Evolutionary conservation across 1,284 basidiomycete genomes (phyloP).

Genomic region (Microstroma glucosiphilum): DNA sequence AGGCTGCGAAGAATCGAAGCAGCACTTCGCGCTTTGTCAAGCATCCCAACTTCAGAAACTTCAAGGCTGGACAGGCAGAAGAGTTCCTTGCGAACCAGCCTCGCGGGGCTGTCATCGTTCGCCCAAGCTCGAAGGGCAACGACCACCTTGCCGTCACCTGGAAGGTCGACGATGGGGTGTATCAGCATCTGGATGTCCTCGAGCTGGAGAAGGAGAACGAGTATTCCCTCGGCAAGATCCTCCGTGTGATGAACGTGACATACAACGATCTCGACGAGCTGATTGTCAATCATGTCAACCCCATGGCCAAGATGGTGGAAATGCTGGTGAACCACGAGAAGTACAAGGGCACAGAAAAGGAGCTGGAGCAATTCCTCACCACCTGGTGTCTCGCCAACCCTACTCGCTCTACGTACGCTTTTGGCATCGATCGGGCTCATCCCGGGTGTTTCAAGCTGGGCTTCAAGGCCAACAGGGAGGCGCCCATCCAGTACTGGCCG

Average conservation of each 20-base stretch:
- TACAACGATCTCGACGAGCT: constrained; percentile 96
- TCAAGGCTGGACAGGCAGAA: constrained; percentile 86
- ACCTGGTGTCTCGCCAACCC: constrained; percentile 74
- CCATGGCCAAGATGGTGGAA: constrained; percentile 87
- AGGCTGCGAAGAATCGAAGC: constrained; percentile 72
- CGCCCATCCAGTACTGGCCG: constrained; percentile 49
- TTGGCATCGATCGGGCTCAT: constrained; percentile 78
- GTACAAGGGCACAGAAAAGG: constrained; percentile 77
- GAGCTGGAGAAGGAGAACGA: constrained; percentile 70
- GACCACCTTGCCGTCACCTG: constrained; percentile 96
- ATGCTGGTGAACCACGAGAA: constrained; percentile 94
- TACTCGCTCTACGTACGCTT: constrained; percentile 89
- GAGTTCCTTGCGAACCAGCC: constrained; percentile 81
- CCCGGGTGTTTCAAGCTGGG: constrained; percentile 90
- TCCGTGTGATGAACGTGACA: constrained; percentile 67
- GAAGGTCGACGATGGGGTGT: constrained; percentile 96
- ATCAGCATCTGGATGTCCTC: constrained; percentile 93
- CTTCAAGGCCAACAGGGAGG: constrained; percentile 70
- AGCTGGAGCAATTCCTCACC: constrained; percentile 57
- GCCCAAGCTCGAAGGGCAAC: constrained; percentile 87
- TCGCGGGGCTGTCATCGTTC: constrained; percentile 67
- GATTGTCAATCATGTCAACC: constrained; percentile 93
- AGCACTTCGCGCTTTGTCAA: constrained; percentile 69
- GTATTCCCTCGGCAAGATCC: constrained; percentile 64
- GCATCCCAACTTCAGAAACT: constrained; percentile 96